Percentiles rank a stretch among this genome's conserved stretches.
These are phyloP conservation scores for Exutisphaerella laricina DNA, from an alignment of 2,329 filamentous ascomycete species.

Conservation along the genomic window DNA sequence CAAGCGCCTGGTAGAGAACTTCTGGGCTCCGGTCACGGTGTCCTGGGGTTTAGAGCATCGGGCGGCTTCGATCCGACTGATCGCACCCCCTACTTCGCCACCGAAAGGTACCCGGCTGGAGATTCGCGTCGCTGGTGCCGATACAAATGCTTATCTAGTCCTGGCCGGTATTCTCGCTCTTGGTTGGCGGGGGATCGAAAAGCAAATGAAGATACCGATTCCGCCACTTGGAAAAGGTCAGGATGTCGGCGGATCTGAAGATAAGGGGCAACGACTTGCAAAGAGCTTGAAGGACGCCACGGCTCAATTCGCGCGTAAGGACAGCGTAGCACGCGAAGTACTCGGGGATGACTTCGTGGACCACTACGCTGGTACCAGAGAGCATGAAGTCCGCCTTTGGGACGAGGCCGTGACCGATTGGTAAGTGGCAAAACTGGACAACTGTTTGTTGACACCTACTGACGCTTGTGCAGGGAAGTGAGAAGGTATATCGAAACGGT, in stretches of 20 bases:
- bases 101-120: constrained; percentile 86
- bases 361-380: constrained; percentile 84
- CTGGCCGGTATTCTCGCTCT: constrained; percentile 80
- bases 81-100: constrained; percentile 79
- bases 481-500: constrained; percentile 38
- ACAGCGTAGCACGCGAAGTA: constrained; percentile 85
- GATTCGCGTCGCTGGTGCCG: constrained; percentile 87
- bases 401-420: constrained; percentile 97
- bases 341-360: constrained; percentile 95
- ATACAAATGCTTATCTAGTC: constrained; percentile 83
- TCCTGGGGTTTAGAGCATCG: constrained; percentile 96
- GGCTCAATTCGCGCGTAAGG: constrained; percentile 66
- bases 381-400: constrained; percentile 86
- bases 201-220: constrained; percentile 76
- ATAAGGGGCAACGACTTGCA: constrained; percentile 71
- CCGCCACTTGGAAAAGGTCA: constrained; percentile 81
- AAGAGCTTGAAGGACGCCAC: constrained; percentile 83
- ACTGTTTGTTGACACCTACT: no score
- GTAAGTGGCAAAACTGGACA: no score
- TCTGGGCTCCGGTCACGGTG: constrained; percentile 96
- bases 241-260: constrained; percentile 65
- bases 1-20: constrained; percentile 96
- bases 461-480: constrained; percentile 31
- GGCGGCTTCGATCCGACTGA: constrained; percentile 82
- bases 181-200: constrained; percentile 87